Evolutionary conservation across 345 rosid genomes (phyloP), one percentile per base, ranked within the genome.

Genomic region (Erysimum cheiranthoides): DNA sequence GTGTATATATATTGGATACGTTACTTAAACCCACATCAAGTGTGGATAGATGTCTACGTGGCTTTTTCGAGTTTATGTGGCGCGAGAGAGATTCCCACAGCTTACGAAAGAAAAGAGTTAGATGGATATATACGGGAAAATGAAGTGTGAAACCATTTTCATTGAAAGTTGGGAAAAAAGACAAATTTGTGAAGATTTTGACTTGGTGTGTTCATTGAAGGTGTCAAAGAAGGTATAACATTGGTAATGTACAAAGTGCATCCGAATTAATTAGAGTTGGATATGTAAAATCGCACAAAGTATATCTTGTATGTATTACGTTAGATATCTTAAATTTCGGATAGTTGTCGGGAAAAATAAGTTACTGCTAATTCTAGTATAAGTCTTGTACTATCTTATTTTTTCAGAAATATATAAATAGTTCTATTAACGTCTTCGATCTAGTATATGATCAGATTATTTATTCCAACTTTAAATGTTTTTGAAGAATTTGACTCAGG

Each of bases 41-140:
- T 50, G 54, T 50, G 54, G 54, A 50, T 50, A 21, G 49, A 46
- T 74, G 66, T 64, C 28, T 43, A 66, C 66, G 66, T 74, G 58
- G 66, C 78, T 74, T 65, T 32, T 32, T 32, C 21, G 8, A 35
- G 42, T 57, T 45, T 45, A 56, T 66, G 72, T 74, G 66, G 66
- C 50, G 66, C 31, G 8, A 74, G 59, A 47, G 40, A 34, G 9
- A 25, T 16, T 66, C 30, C 34, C 54, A 4, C 39, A 7, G 58
- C 30, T 65, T 73, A 45, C 78, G 76, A 63, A 62, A 38, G 25
- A 73, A 63, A 16, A 40, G 10, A 1, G n/a, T 9, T 27, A 25
- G 6, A 6, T 50, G 58, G n/a, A 63, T 62, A 52, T 27, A 17
- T 8, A 31, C 14, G 35, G 61, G 54, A 39, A 61, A 50, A 28